Evolutionary conservation across 352 stramenopile species (phyloP), one percentile per base, ranked within the genome.

Genomic region (Phytophthora pseudosyringae): DNA sequence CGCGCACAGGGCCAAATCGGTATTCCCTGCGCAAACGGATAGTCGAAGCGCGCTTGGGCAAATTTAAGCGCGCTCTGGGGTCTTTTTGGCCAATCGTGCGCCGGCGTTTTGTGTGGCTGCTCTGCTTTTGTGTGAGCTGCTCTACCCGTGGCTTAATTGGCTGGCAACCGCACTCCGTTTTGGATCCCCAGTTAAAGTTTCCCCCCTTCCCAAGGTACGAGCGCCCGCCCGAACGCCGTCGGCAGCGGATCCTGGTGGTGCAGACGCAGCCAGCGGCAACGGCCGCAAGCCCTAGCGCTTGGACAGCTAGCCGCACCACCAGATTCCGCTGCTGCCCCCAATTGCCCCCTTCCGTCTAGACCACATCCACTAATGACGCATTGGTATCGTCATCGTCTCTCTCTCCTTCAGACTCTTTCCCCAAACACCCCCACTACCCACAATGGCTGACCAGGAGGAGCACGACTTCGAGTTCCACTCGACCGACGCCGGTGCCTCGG

Each of bases 401-500:
- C 4, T 21, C 36, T 35, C 51, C 18, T 36, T 32, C 48, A 65
- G 63, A 44, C 49, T 56, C 43, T 59, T 70, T 60, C 45, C 53
- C 47, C 32, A 63, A 7, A 35, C 21, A 35, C 31, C 3, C 3
- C 29, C 45, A 59, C 31, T 48, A 13, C 53, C 44, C 53, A 80
- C 62, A 68, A 87, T 87, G 78, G 64, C 78, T 83, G 80, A 72
- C 10, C 31, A 35, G 26, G 69, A 81, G 59, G 78, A 88, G 47
- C 69, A 88, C 33, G 88, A 96, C 73, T 96, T 93, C 77, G 73
- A 81, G 53, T 94, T 99, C 76, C 94, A 98, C 78, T 97, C 80
- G 63, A 88, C 94, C 73, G 95, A 99, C 83, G 97, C 98, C 68
- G 98, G 98, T 86, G 97, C 98, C 58, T 99, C 97, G 52, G 87